Conservation (phyloP, 345 rosid genomes). For the Acer yangbiense region DNA sequence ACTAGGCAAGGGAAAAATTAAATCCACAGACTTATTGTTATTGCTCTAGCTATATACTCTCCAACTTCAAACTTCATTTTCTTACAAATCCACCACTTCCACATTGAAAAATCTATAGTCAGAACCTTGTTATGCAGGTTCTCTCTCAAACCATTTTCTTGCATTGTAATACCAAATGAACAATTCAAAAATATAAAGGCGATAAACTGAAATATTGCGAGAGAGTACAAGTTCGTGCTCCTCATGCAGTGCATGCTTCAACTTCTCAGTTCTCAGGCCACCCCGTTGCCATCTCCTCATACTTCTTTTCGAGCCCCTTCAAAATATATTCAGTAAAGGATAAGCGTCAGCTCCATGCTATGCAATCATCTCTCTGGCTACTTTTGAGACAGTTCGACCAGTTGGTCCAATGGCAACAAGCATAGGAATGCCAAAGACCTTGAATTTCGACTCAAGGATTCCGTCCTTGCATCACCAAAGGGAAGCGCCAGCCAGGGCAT, state of each 20-base stretch:
- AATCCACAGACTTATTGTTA: no score
- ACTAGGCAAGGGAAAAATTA: no score
- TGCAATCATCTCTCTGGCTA: slow-evolving; percentile 41
- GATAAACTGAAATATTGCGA: slow-evolving; percentile 4
- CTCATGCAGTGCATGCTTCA: slow-evolving; percentile 62
- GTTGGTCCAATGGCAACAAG: slow-evolving; percentile 51
- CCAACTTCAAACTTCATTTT: no score
- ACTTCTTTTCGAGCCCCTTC: slow-evolving; percentile 44
- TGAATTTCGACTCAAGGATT: slow-evolving; percentile 47
- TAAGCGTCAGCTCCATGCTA: slow-evolving; percentile 57
- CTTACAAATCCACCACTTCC: no score
- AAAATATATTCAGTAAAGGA: slow-evolving; percentile 65
- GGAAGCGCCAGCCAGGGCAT: slow-evolving; percentile 87
- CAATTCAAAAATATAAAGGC: no score
- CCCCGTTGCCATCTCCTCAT: slow-evolving; percentile 56
- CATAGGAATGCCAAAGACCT: slow-evolving; percentile 56
- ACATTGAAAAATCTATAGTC: no score
- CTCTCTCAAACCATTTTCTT: no score
- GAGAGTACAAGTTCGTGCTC: slow-evolving; percentile 62
- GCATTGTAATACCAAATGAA: no score
- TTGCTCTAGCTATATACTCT: no score
- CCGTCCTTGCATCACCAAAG: slow-evolving; percentile 57
- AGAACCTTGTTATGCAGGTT: no score
- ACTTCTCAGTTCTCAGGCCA: slow-evolving; percentile 75
- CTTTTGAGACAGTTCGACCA: slow-evolving; percentile 50